Conservation (phyloP, 495 filamentous ascomycete genomes). For the Aspergillus diversus region DNA sequence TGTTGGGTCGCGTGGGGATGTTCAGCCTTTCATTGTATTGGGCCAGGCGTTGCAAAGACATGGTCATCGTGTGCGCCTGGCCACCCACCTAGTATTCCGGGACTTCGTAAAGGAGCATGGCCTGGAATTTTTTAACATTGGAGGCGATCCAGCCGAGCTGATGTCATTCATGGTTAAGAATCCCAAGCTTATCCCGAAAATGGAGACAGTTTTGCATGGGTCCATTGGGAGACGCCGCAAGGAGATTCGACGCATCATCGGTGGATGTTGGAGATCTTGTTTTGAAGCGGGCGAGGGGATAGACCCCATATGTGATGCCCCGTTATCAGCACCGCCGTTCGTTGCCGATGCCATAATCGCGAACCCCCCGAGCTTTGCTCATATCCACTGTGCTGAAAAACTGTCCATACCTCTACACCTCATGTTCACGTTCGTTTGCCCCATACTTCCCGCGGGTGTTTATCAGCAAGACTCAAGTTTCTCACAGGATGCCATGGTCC, state of each 20-base stretch:
- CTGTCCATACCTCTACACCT: conserved; percentile 78
- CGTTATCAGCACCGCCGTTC: conserved; percentile 61
- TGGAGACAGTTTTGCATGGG: conserved; percentile 66
- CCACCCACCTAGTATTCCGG: conserved; percentile 76
- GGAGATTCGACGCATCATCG: conserved; percentile 69
- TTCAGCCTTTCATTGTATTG: conserved; percentile 73
- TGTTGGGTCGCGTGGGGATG: conserved; percentile 77
- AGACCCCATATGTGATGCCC: conserved; percentile 34
- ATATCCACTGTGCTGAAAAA: conserved; percentile 79
- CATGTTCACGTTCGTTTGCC: conserved; percentile 70
- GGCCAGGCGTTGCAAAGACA: conserved; percentile 67
- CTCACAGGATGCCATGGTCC: conserved; percentile 61
- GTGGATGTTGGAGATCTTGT: conserved; percentile 81
- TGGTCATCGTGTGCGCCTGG: conserved; percentile 74
- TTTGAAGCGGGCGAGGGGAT: conserved; percentile 64
- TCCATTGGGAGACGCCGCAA: conserved; percentile 67
- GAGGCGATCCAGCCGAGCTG: conserved; percentile 75
- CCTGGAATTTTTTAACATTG: conserved; percentile 78
- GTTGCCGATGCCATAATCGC: conserved; percentile 83
- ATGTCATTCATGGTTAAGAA: conserved; percentile 91
- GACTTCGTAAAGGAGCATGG: conserved; percentile 68
- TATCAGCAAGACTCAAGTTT: neutral
- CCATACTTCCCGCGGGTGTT: neutral
- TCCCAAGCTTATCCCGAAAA: conserved; percentile 72
- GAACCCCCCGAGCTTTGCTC: conserved; percentile 81